These are phyloP conservation scores for Gracilariopsis chorda DNA, from an alignment of 23 red algal species.

Conservation along the genomic window DNA sequence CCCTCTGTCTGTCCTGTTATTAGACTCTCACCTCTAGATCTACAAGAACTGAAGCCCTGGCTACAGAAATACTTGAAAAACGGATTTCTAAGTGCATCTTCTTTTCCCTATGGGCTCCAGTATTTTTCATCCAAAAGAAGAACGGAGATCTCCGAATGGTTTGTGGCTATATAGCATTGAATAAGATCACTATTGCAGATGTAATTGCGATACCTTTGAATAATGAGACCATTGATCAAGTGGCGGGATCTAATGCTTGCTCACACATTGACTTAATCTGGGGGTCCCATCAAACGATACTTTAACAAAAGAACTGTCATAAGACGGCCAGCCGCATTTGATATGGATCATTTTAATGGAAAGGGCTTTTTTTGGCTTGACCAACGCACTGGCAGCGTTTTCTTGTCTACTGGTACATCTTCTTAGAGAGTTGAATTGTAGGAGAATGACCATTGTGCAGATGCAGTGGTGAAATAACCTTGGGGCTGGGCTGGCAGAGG, in stretches of 20 bases:
- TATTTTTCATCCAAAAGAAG: not conserved
- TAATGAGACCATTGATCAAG: not conserved
- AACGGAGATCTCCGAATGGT: not conserved
- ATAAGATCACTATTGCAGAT: not conserved
- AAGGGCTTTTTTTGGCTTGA: not conserved
- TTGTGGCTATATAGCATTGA: not conserved
- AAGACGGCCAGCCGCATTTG: not conserved
- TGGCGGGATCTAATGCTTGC: not conserved
- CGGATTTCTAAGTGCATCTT: not conserved
- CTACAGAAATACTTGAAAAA: not conserved
- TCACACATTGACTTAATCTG: slow-evolving; percentile 13
- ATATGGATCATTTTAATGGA: not conserved
- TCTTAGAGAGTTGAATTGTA: not conserved
- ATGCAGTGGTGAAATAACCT: no score
- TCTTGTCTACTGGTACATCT: not conserved
- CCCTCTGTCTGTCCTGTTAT: not conserved
- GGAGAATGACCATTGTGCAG: no score
- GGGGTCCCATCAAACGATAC: not conserved
- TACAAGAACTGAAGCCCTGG: not conserved
- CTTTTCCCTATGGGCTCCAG: not conserved
- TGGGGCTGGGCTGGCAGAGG: no score
- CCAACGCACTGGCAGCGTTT: not conserved
- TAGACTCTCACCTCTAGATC: not conserved
- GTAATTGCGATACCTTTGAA: not conserved
- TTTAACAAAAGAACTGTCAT: not conserved